phyloP scores from a whole-genome alignment of 257 asterid genomes.

The Galeopsis tetrahit region DNA sequence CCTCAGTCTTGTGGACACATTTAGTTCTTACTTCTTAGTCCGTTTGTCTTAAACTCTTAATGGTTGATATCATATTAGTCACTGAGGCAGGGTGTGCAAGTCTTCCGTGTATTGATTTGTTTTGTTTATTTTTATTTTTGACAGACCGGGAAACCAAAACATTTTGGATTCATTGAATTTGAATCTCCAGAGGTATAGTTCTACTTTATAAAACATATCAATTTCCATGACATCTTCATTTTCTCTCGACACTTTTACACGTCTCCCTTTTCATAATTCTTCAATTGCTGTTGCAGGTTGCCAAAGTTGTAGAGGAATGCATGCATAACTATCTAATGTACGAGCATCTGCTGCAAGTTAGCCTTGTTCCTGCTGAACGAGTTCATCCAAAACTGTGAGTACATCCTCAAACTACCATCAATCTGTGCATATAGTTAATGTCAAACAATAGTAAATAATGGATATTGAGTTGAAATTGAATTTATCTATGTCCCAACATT shows the following conservation, averaged over 20 bases:
- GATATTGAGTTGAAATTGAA: not conserved
- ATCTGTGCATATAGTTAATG: not conserved
- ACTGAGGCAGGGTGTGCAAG: not conserved
- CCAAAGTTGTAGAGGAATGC: slow-evolving; percentile 83
- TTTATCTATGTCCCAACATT: not conserved
- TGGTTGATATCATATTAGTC: not conserved
- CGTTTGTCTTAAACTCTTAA: not conserved
- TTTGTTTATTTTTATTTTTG: slow-evolving; percentile 23
- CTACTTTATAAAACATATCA: slow-evolving; percentile 18
- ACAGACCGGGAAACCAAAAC: slow-evolving; percentile 96
- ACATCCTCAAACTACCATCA: slow-evolving; percentile 21
- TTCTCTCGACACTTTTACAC: not conserved
- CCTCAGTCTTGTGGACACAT: not conserved
- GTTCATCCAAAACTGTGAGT: slow-evolving; percentile 85
- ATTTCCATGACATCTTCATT: slow-evolving; percentile 5
- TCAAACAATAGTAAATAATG: not conserved
- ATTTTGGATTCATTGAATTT: slow-evolving; percentile 90
- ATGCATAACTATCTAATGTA: slow-evolving; percentile 89
- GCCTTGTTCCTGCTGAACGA: slow-evolving; percentile 66
- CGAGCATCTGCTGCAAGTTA: slow-evolving; percentile 88
- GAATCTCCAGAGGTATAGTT: slow-evolving; percentile 77
- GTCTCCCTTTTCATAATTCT: not conserved
- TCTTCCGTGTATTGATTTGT: slow-evolving; percentile 24
- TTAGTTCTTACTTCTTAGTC: not conserved
- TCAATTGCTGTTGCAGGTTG: slow-evolving; percentile 62